phyloP scores from a whole-genome alignment of 2,329 filamentous ascomycete species.

The Alternaria ventricosa region DNA sequence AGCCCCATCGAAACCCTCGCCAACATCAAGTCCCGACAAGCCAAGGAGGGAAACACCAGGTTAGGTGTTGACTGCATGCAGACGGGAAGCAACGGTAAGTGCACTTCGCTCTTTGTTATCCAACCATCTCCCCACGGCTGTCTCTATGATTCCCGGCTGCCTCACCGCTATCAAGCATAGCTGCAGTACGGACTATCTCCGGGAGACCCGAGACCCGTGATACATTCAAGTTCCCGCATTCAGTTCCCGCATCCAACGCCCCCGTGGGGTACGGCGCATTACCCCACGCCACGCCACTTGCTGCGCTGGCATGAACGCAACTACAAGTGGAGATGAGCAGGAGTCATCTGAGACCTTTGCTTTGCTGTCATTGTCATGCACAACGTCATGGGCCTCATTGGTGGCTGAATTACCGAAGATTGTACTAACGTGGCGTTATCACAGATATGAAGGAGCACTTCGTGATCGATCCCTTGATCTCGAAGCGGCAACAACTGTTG shows the following conservation, averaged over 20 bases:
- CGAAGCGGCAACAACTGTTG: slow-evolving; percentile 96
- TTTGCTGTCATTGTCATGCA: slow-evolving; percentile 12
- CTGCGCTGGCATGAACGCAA: slow-evolving; percentile 18
- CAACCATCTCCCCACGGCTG: slow-evolving; percentile 5
- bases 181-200: slow-evolving; percentile 11
- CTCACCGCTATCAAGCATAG: slow-evolving; percentile 22
- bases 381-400: slow-evolving; percentile 9
- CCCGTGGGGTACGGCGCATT: slow-evolving; percentile 24
- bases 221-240: slow-evolving; percentile 19
- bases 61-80: slow-evolving; percentile 98
- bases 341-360: slow-evolving; percentile 15
- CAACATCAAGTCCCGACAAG: slow-evolving; percentile 93
- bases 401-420: slow-evolving; percentile 16
- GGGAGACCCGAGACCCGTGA: slow-evolving; percentile 25
- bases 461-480: slow-evolving; percentile 97
- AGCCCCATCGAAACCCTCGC: slow-evolving; percentile 96
- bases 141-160: not conserved
- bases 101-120: slow-evolving; percentile 7
- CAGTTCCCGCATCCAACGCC: slow-evolving; percentile 19
- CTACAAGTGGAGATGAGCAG: slow-evolving; percentile 15
- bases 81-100: slow-evolving; percentile 80
- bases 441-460: slow-evolving; percentile 95
- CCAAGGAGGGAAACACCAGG: slow-evolving; percentile 79
- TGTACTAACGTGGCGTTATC: slow-evolving; percentile 33
- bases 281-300: slow-evolving; percentile 34